Conservation (phyloP, 495 filamentous ascomycete species). For the Xylaria acuta region DNA sequence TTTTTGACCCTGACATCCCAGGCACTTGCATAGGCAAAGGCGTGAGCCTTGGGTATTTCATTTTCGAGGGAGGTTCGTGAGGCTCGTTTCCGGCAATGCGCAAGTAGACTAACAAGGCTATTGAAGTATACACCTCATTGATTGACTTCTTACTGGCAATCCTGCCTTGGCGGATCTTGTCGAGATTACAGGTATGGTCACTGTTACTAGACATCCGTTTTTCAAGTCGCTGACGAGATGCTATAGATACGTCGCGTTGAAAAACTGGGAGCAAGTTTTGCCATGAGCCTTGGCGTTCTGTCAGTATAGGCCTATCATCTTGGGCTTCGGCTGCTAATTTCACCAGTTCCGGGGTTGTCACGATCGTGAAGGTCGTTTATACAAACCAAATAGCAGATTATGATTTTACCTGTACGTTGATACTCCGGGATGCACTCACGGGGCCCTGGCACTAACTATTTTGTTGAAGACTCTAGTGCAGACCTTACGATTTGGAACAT, state of each 20-base stretch:
- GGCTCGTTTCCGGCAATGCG: too few species aligned
- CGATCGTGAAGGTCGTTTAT: slow-evolving; percentile 13
- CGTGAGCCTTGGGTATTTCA: slow-evolving; percentile 11
- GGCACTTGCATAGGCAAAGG: slow-evolving; percentile 1
- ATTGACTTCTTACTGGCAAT: slow-evolving; percentile 17
- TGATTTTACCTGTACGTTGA: slow-evolving; percentile 21
- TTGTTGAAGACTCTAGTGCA: not conserved
- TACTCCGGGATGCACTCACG: not conserved
- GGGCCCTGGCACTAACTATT: not conserved
- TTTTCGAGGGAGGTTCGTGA: slow-evolving; percentile 20
- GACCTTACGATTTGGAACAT: slow-evolving; percentile 21
- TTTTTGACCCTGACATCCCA: slow-evolving; percentile 4
- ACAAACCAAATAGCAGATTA: slow-evolving; percentile 6
- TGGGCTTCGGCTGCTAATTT: not conserved
- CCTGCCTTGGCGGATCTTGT: slow-evolving; percentile 14
- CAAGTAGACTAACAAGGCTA: not conserved
- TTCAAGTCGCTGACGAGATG: not conserved
- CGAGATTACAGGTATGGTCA: slow-evolving; percentile 10
- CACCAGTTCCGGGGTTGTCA: slow-evolving; percentile 18
- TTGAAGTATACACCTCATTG: slow-evolving; percentile 1
- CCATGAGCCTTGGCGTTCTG: slow-evolving; percentile 21
- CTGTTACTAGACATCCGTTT: not conserved
- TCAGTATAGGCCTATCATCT: not conserved
- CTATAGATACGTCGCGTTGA: slow-evolving; percentile 19
- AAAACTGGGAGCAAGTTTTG: slow-evolving; percentile 20